Evolutionary conservation across 306 rosid species (phyloP).

Genomic region (Cucurbita maxima): DNA sequence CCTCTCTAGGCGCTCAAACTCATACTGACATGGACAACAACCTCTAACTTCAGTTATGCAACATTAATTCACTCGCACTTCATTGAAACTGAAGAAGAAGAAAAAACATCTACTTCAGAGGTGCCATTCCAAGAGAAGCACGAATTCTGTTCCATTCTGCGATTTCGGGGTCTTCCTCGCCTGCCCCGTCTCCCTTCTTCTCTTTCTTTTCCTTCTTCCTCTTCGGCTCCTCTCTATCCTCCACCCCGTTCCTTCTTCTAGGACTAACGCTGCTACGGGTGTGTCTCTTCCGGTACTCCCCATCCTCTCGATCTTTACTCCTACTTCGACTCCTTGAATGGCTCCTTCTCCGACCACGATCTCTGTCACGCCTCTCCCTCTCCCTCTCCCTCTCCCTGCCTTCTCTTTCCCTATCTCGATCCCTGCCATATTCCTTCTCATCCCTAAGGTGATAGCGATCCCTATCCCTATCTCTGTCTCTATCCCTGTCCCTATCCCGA

Average conservation of each 20-base stretch:
- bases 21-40: neutral
- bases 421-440: constrained; percentile 58
- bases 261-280: constrained; percentile 42
- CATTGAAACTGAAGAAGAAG: neutral
- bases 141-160: constrained; percentile 52
- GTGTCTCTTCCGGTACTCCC: constrained; percentile 67
- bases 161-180: constrained; percentile 2
- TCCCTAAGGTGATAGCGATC: constrained; percentile 53
- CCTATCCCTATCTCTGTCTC: constrained; percentile 63
- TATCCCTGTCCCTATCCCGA: constrained; percentile 30
- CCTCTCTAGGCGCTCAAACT: neutral
- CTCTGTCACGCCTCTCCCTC: constrained; percentile 84
- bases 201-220: constrained; percentile 58
- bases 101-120: constrained; percentile 27
- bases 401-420: constrained; percentile 35
- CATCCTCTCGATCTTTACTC: constrained; percentile 62
- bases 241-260: constrained; percentile 56
- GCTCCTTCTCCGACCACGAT: constrained; percentile 81
- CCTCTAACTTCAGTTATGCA: neutral
- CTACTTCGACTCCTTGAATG: constrained; percentile 77
- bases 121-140: constrained; percentile 82
- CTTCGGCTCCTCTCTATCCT: constrained; percentile 63
- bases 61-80: neutral
- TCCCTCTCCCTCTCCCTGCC: constrained; percentile 83
- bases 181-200: constrained; percentile 35